phyloP scores from a whole-genome alignment of 441 rosid species.

The Hypseocharis bilobata region DNA sequence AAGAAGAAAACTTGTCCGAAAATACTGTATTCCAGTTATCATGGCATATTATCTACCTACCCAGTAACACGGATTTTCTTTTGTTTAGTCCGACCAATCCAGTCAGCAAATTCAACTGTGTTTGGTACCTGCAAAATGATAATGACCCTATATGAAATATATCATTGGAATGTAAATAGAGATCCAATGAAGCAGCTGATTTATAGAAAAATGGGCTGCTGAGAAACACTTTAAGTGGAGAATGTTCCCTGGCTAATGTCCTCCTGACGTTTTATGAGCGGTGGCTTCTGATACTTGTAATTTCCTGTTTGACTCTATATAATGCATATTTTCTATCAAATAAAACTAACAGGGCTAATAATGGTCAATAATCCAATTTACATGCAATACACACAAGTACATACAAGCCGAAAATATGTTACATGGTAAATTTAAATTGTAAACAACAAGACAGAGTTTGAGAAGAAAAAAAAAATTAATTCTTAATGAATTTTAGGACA shows the following conservation, averaged over 20 bases:
- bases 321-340: background rate
- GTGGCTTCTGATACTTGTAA: background rate
- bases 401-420: too few relatives aligned
- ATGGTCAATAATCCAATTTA: too few relatives aligned
- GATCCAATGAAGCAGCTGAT: background rate
- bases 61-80: constrained; percentile 88
- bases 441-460: too few relatives aligned
- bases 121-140: constrained; percentile 67
- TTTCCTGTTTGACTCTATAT: background rate
- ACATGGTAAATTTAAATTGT: too few relatives aligned
- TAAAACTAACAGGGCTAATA: background rate
- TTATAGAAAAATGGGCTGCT: background rate
- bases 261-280: background rate
- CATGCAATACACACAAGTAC: too few relatives aligned
- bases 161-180: background rate
- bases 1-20: background rate
- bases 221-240: background rate
- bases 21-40: constrained; percentile 13
- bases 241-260: background rate
- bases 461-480: too few relatives aligned
- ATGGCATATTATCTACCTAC: constrained; percentile 35
- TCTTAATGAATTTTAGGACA: too few relatives aligned
- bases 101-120: constrained; percentile 86
- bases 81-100: constrained; percentile 96
- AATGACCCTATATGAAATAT: background rate